Evolutionary conservation across 306 rosid species (phyloP).

Genomic region (Canavalia ensiformis): DNA sequence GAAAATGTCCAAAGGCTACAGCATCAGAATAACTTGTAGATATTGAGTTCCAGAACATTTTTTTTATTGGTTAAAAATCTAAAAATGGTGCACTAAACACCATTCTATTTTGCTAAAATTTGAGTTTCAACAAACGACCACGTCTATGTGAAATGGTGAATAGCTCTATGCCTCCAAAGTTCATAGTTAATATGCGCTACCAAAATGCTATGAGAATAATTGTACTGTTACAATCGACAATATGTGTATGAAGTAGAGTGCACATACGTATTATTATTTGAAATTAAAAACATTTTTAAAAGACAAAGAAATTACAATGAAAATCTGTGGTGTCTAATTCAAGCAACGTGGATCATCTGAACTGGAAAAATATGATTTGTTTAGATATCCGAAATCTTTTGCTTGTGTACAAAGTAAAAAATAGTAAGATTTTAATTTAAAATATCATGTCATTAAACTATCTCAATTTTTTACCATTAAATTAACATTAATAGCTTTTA

Average conservation of each 20-base stretch:
- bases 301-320: background rate
- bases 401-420: too few relatives aligned
- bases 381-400: too few relatives aligned
- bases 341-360: background rate
- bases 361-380: too few relatives aligned
- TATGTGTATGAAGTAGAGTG: background rate
- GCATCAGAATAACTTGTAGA: conserved; percentile 1
- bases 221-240: background rate
- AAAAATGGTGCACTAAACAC: background rate
- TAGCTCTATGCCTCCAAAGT: background rate
- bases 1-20: conserved; percentile 2
- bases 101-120: background rate
- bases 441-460: too few relatives aligned
- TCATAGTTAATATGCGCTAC: background rate
- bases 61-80: background rate
- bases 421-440: too few relatives aligned
- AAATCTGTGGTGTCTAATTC: too few relatives aligned
- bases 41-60: background rate
- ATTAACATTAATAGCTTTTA: too few relatives aligned
- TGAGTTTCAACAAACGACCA: background rate
- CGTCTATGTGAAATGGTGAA: background rate
- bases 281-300: background rate
- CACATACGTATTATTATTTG: background rate
- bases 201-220: conserved; percentile 17
- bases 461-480: too few relatives aligned